Evolutionary conservation across 208 protist species (phyloP), one percentile per base, ranked within the genome.

Genomic region (Wallacemonas sp.): DNA sequence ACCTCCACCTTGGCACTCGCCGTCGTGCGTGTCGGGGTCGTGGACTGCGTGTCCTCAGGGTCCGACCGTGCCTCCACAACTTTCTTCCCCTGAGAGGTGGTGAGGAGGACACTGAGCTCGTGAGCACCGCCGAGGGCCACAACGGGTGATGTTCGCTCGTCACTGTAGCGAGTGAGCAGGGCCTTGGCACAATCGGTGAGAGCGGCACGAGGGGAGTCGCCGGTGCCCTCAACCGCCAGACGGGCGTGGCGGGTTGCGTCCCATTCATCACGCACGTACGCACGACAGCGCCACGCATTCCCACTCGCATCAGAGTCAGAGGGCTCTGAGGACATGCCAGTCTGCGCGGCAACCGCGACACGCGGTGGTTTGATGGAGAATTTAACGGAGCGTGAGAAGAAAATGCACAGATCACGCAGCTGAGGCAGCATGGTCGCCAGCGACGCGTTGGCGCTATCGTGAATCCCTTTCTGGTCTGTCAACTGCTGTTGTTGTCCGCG

Each of bases 231-330:
- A 2, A 61, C 60, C 17, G 71, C 82, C 21, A 91, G 77, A n/a
- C 53, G 38, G 26, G 82, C 75, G 38, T 63, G 82, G 1, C 79
- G 68, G 14, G 73, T 70, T 15, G 82, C 66, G 44, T 73, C 77
- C 90, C 90, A 96, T 59, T 96, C 87, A 41, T 94, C 86, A 51
- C 87, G 86, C 44, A 88, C 72, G 67, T 96, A 96, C 53, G 81
- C 87, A 8, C 90, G 80, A 41, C 90, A 96, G 24, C 79, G 77
- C 82, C 83, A 96, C 22, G 49, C 63, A 3, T 53, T 49, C 31
- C 22, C 49, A 33, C n/a, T 36, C n/a, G n/a, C n/a, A n/a, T n/a
- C n/a, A n/a, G n/a, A n/a, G n/a, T n/a, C n/a, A n/a, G n/a, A n/a
- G n/a, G n/a, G n/a, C 44, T 19, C n/a, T 36, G 26, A 41, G 36